A percentile compares a stretch with the other conserved stretches of the same genome.
phyloP scores from a whole-genome alignment of 2,329 filamentous ascomycete species.

The Thielaviopsis musarum region DNA sequence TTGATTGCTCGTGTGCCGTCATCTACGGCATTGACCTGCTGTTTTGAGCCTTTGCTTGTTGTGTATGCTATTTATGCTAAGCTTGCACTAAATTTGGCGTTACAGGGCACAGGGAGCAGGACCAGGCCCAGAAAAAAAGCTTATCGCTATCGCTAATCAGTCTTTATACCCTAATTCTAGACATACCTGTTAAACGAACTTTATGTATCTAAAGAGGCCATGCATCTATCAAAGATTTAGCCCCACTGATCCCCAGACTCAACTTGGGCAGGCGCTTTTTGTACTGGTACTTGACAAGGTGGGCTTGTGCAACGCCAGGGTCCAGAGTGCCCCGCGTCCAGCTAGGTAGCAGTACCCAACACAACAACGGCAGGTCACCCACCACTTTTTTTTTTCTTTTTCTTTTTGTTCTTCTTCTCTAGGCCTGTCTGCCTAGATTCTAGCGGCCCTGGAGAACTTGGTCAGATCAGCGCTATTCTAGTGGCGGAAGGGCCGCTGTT shows the following conservation, averaged over 20 bases:
- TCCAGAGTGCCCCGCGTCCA: neutral
- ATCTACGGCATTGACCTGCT: neutral
- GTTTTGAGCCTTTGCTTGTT: neutral
- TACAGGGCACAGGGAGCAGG: neutral
- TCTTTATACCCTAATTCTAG: neutral
- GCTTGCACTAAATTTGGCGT: neutral
- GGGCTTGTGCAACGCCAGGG: neutral
- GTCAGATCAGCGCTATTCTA: too few species aligned
- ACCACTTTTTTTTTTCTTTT: too few species aligned
- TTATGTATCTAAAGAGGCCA: neutral
- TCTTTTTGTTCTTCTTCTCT: neutral
- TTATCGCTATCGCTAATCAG: neutral
- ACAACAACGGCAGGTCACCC: too few species aligned
- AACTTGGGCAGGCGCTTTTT: neutral
- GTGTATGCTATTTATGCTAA: neutral
- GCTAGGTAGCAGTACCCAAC: neutral
- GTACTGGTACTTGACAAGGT: slow-evolving; percentile 1
- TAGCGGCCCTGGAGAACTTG: too few species aligned
- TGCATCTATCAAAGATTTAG: neutral
- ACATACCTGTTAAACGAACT: neutral
- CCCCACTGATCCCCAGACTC: neutral
- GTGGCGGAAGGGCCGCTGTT: too few species aligned
- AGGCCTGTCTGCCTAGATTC: too few species aligned
- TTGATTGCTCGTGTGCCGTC: neutral
- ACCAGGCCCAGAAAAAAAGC: neutral